These are phyloP conservation scores for Vitellaria paradoxa DNA, from an alignment of 179 eudicot species.

Conservation along the genomic window DNA sequence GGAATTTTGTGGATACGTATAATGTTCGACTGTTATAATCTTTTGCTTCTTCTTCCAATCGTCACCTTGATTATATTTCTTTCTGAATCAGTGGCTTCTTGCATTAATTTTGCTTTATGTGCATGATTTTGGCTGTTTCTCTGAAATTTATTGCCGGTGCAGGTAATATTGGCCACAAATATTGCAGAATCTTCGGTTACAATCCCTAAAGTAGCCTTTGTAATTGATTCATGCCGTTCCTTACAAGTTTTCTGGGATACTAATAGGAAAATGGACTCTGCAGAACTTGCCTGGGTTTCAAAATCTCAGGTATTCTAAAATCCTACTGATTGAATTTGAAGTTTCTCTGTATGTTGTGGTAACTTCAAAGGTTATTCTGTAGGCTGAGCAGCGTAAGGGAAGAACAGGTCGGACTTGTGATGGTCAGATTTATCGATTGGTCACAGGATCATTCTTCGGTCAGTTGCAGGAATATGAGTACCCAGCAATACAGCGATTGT, in stretches of 20 bases:
- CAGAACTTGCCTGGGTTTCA: constrained; percentile 89
- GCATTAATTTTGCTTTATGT: background rate
- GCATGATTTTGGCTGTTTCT: constrained; percentile 8
- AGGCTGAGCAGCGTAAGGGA: constrained; percentile 96
- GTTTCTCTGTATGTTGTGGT: constrained; percentile 9
- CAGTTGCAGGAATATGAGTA: constrained; percentile 57
- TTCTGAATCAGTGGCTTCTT: background rate
- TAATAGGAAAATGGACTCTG: constrained; percentile 55
- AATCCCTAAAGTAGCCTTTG: constrained; percentile 90
- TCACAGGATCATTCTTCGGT: constrained; percentile 63
- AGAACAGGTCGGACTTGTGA: constrained; percentile 98
- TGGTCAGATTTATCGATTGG: constrained; percentile 79
- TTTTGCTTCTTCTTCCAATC: background rate
- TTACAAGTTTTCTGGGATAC: constrained; percentile 87
- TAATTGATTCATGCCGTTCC: constrained; percentile 90
- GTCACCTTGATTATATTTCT: background rate
- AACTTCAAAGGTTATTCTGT: constrained; percentile 16
- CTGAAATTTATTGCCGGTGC: constrained; percentile 22
- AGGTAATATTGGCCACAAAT: constrained; percentile 94
- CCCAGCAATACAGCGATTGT: constrained; percentile 72
- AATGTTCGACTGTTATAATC: no score
- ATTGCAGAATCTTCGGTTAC: constrained; percentile 99
- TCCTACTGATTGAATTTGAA: background rate
- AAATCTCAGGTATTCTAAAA: constrained; percentile 70
- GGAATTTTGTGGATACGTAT: no score